Percentiles rank a stretch among this genome's conserved stretches.
Conservation (phyloP, 2,329 filamentous ascomycete species). For the Pleurostoma richardsiae region DNA sequence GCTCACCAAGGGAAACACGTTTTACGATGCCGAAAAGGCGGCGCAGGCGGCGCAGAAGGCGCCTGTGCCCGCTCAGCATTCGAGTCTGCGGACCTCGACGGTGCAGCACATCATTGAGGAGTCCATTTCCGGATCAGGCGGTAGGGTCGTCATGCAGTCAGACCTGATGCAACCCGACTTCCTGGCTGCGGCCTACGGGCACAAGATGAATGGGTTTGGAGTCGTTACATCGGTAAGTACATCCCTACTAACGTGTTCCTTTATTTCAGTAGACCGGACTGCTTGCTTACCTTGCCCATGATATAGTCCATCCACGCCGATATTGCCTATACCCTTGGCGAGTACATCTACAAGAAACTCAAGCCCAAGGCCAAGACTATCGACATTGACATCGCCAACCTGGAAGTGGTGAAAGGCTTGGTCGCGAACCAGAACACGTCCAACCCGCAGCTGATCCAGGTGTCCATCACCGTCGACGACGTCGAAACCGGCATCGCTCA, state of each 20-base stretch:
- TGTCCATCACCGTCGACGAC: slow-evolving; percentile 29
- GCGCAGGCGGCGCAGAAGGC: slow-evolving; percentile 13
- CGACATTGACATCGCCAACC: slow-evolving; percentile 29
- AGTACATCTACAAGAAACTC: slow-evolving; percentile 52
- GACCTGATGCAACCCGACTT: slow-evolving; percentile 33
- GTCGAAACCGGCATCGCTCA: slow-evolving; percentile 36
- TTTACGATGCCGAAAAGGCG: slow-evolving; percentile 14
- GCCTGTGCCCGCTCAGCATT: slow-evolving; percentile 2
- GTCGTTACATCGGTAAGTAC: slow-evolving; percentile 37
- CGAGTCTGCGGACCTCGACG: slow-evolving; percentile 20
- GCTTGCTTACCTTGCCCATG: background rate
- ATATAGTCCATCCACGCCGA: slow-evolving; percentile 49
- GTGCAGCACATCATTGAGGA: slow-evolving; percentile 32
- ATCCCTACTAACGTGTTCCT: slow-evolving; percentile 1
- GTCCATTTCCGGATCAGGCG: slow-evolving; percentile 14
- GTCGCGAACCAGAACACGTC: slow-evolving; percentile 22
- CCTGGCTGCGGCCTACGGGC: slow-evolving; percentile 29
- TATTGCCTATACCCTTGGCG: slow-evolving; percentile 57
- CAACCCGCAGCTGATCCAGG: slow-evolving; percentile 23
- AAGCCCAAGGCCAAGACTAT: slow-evolving; percentile 35
- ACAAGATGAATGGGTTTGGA: slow-evolving; percentile 34
- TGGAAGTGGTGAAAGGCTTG: slow-evolving; percentile 28
- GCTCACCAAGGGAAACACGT: slow-evolving; percentile 54
- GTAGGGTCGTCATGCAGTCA: slow-evolving; percentile 26
- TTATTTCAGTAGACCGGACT: background rate